These are phyloP conservation scores for Vitis rotundifolia DNA, from an alignment of 164 flowering plant species.

Conservation along the genomic window DNA sequence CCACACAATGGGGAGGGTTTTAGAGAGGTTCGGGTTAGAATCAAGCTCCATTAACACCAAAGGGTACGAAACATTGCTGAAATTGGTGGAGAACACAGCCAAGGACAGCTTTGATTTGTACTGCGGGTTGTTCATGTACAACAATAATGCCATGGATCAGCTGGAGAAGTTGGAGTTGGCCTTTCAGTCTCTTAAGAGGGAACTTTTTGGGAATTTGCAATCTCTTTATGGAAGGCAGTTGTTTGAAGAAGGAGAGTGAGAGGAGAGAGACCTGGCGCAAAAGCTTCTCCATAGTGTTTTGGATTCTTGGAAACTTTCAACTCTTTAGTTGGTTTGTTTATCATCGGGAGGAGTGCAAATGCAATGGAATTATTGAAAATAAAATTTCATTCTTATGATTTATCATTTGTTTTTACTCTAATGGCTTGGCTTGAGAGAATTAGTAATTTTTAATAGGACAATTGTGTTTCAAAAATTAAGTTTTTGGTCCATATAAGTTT, in stretches of 20 bases:
- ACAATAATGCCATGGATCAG: slow-evolving; percentile 74
- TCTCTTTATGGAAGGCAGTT: slow-evolving; percentile 58
- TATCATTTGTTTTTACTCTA: no score
- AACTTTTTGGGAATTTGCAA: slow-evolving; percentile 68
- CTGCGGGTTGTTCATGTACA: slow-evolving; percentile 83
- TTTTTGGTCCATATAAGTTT: no score
- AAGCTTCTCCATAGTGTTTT: no score
- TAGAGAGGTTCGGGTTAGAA: slow-evolving; percentile 56
- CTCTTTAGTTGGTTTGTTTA: no score
- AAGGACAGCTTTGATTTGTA: slow-evolving; percentile 83
- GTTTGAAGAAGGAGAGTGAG: slow-evolving; percentile 42
- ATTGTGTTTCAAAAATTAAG: no score
- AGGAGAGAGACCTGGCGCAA: no score
- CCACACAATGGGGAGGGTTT: slow-evolving; percentile 68
- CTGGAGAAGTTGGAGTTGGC: slow-evolving; percentile 65
- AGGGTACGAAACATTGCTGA: slow-evolving; percentile 74
- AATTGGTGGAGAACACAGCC: slow-evolving; percentile 69
- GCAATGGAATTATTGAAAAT: no score
- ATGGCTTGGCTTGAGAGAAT: no score
- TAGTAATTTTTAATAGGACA: no score
- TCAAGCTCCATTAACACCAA: slow-evolving; percentile 72
- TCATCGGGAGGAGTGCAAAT: no score
- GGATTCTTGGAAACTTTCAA: no score
- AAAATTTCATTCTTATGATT: no score
- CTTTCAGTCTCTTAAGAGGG: slow-evolving; percentile 65